phyloP scores from a whole-genome alignment of 2,329 filamentous ascomycete species.

The Xylariales sp. region DNA sequence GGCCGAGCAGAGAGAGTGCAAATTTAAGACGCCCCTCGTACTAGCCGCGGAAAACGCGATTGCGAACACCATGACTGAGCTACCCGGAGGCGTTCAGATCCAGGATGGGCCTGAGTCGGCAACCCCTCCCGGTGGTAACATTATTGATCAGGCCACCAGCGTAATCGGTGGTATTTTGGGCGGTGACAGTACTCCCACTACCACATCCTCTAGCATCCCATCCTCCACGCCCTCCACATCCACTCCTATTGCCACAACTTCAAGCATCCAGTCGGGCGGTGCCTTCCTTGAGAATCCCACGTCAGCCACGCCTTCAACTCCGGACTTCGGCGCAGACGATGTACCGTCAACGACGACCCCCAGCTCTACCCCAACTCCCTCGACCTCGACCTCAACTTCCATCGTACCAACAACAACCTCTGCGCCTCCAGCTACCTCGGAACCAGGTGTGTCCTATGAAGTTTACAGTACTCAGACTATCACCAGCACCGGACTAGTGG shows the following conservation, averaged over 20 bases:
- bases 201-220: slow-evolving; percentile 17
- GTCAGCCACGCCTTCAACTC: slow-evolving; percentile 20
- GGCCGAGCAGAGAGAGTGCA: slow-evolving; percentile 67
- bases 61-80: slow-evolving; percentile 55
- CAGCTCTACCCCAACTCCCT: slow-evolving; percentile 34
- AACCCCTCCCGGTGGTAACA: slow-evolving; percentile 35
- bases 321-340: slow-evolving; percentile 31
- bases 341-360: slow-evolving; percentile 37
- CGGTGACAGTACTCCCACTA: slow-evolving; percentile 34
- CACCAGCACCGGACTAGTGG: slow-evolving; percentile 62
- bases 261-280: slow-evolving; percentile 44
- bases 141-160: slow-evolving; percentile 40
- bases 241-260: slow-evolving; percentile 44
- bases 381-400: slow-evolving; percentile 33
- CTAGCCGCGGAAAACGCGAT: slow-evolving; percentile 67
- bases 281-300: slow-evolving; percentile 48
- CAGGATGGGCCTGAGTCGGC: slow-evolving; percentile 47
- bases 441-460: slow-evolving; percentile 52
- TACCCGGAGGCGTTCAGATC: slow-evolving; percentile 74
- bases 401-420: slow-evolving; percentile 43
- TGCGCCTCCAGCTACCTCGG: slow-evolving; percentile 48
- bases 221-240: slow-evolving; percentile 34
- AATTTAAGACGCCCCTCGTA: slow-evolving; percentile 66
- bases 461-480: slow-evolving; percentile 65
- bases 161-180: slow-evolving; percentile 38